Percentiles rank a stretch among this genome's conserved stretches.
Conservation (phyloP, 2,329 filamentous ascomycete species). For the Colletotrichum cereale region DNA sequence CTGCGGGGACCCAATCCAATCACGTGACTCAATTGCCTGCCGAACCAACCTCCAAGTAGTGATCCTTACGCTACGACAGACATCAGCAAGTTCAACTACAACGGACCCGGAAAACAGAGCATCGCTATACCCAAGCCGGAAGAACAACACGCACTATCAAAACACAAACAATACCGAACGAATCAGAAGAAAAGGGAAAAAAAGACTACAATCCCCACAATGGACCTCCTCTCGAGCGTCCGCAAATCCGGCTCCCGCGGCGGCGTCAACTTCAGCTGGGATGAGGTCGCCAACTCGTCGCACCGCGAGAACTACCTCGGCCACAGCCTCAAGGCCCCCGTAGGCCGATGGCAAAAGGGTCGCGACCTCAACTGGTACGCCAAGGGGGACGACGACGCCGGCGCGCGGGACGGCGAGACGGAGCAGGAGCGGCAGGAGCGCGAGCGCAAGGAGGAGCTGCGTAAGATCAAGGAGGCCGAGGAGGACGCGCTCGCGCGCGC, state of each 20-base stretch:
- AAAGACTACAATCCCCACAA: slow-evolving; percentile 51
- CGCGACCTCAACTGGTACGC: slow-evolving; percentile 76
- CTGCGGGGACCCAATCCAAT: background rate
- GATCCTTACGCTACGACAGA: background rate
- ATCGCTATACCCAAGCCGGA: background rate
- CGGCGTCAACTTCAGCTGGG: slow-evolving; percentile 96
- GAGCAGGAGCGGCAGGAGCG: slow-evolving; percentile 69
- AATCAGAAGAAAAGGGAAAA: background rate
- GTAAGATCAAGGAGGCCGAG: slow-evolving; percentile 88
- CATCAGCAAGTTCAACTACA: background rate
- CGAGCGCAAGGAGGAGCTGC: slow-evolving; percentile 81
- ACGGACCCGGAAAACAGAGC: background rate
- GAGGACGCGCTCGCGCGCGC: slow-evolving; percentile 90
- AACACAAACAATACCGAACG: background rate
- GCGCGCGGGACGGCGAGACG: slow-evolving; percentile 65
- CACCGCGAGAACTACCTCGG: slow-evolving; percentile 93
- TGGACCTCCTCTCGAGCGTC: slow-evolving; percentile 95
- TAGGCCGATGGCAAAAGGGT: slow-evolving; percentile 91
- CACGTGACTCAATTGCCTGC: background rate
- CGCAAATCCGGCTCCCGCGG: slow-evolving; percentile 92
- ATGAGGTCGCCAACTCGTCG: slow-evolving; percentile 86
- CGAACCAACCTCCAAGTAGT: background rate
- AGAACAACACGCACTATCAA: background rate
- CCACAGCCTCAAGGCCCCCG: slow-evolving; percentile 91
- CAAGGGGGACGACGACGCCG: slow-evolving; percentile 60